These are phyloP conservation scores for Lactarius hatsudake DNA, from an alignment of 768 basidiomycete species.

Conservation along the genomic window DNA sequence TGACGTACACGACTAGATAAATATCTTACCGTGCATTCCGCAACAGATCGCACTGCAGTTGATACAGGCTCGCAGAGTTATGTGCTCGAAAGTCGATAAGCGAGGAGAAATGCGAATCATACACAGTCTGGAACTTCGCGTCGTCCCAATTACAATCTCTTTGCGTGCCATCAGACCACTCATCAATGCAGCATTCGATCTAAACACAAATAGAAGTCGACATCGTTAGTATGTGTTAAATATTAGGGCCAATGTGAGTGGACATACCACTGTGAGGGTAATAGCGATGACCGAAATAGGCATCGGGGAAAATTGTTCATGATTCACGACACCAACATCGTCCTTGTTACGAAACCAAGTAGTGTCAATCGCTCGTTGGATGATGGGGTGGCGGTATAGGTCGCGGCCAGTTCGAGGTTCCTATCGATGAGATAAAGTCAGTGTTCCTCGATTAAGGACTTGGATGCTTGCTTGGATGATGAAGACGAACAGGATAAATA, in stretches of 20 bases:
- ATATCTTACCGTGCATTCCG: conserved; percentile 4
- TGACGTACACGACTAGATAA: not conserved
- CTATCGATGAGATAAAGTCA: not conserved
- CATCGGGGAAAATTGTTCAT: conserved; percentile 1
- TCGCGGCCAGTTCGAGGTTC: not conserved
- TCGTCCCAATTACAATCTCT: not conserved
- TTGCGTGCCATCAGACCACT: conserved; percentile 4
- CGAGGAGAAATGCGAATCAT: not conserved
- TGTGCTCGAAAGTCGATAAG: not conserved
- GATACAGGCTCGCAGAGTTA: not conserved
- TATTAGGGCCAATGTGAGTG: no score
- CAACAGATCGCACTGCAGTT: conserved; percentile 5
- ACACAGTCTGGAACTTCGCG: not conserved
- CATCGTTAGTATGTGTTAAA: not conserved
- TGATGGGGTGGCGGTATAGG: conserved; percentile 11
- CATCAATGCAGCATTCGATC: not conserved
- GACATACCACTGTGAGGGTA: conserved; percentile 1
- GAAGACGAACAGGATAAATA: conserved; percentile 9
- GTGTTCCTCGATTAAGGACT: not conserved
- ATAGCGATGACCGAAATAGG: conserved; percentile 1
- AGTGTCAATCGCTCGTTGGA: conserved; percentile 7
- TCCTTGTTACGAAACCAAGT: conserved; percentile 12
- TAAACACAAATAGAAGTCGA: not conserved
- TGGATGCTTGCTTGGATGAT: not conserved
- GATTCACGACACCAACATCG: not conserved